A percentile compares a stretch with the other conserved stretches of the same genome.
phyloP scores from a whole-genome alignment of 768 basidiomycete species.

The Suillus alpinus region DNA sequence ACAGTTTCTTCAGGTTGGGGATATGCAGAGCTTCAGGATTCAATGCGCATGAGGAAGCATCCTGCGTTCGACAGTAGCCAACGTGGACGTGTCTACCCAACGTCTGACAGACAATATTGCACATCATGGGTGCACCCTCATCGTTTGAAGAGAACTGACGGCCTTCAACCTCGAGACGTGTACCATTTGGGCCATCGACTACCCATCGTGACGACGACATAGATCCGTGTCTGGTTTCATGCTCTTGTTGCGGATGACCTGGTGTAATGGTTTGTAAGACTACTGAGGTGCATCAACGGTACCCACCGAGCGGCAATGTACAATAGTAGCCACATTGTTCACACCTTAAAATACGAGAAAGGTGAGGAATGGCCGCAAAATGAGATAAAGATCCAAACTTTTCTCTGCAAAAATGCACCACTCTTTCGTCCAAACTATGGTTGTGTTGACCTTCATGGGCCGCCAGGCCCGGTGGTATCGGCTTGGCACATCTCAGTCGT shows the following conservation, averaged over 20 bases:
- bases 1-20: slow-evolving; percentile 26
- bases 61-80: slow-evolving; percentile 49
- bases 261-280: not conserved
- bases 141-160: slow-evolving; percentile 51
- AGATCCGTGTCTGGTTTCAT: slow-evolving; percentile 62
- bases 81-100: slow-evolving; percentile 59
- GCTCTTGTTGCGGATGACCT: slow-evolving; percentile 61
- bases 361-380: not conserved
- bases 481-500: slow-evolving; percentile 47
- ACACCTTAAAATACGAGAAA: slow-evolving; percentile 35
- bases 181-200: slow-evolving; percentile 51
- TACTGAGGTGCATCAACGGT: not conserved
- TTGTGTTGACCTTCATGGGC: slow-evolving; percentile 47
- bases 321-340: slow-evolving; percentile 58
- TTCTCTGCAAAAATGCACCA: slow-evolving; percentile 55
- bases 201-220: slow-evolving; percentile 60
- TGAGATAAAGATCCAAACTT: slow-evolving; percentile 28
- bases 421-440: slow-evolving; percentile 43
- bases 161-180: slow-evolving; percentile 50
- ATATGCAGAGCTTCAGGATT: slow-evolving; percentile 48
- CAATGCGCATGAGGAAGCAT: slow-evolving; percentile 33
- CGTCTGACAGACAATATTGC: slow-evolving; percentile 51
- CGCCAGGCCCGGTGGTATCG: slow-evolving; percentile 41
- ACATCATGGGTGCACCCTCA: slow-evolving; percentile 63
- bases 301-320: slow-evolving; percentile 50